phyloP scores from a whole-genome alignment of 805 yeast genomes.

The Yamadazyma olivae region DNA sequence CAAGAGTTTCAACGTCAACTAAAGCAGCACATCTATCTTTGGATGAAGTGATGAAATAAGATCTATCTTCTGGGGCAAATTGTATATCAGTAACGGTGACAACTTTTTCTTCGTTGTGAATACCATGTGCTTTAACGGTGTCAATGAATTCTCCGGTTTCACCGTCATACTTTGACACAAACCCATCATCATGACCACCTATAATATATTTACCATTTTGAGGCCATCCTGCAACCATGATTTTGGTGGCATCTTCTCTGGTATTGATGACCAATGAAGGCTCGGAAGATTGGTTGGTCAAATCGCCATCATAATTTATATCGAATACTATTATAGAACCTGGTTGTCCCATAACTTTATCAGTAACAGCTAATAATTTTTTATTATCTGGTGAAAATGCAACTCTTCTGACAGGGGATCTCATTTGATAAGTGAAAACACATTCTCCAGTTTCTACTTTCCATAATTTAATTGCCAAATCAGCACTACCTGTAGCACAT shows the following conservation, averaged over 20 bases:
- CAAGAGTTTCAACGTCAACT: slow-evolving; percentile 73
- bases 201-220: slow-evolving; percentile 70
- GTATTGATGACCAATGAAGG: slow-evolving; percentile 63
- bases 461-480: slow-evolving; percentile 84
- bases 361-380: slow-evolving; percentile 73
- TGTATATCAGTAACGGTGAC: slow-evolving; percentile 78
- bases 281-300: slow-evolving; percentile 40
- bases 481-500: slow-evolving; percentile 89
- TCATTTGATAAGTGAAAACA: slow-evolving; percentile 66
- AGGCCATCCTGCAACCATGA: slow-evolving; percentile 85
- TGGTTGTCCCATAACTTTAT: slow-evolving; percentile 85
- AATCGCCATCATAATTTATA: slow-evolving; percentile 36
- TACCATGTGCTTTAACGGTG: slow-evolving; percentile 67
- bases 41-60: slow-evolving; percentile 90
- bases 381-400: slow-evolving; percentile 75
- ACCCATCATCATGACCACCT: slow-evolving; percentile 88
- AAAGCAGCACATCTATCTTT: slow-evolving; percentile 85
- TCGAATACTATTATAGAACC: slow-evolving; percentile 74
- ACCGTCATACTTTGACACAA: slow-evolving; percentile 75
- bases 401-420: slow-evolving; percentile 88
- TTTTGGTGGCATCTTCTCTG: slow-evolving; percentile 55
- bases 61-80: slow-evolving; percentile 71
- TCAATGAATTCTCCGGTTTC: slow-evolving; percentile 66
- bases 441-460: slow-evolving; percentile 73
- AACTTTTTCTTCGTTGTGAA: slow-evolving; percentile 45